Evolutionary conservation across 352 stramenopile genomes (phyloP), one percentile per base, ranked within the genome.

Genomic region (Globisporangium nunn): DNA sequence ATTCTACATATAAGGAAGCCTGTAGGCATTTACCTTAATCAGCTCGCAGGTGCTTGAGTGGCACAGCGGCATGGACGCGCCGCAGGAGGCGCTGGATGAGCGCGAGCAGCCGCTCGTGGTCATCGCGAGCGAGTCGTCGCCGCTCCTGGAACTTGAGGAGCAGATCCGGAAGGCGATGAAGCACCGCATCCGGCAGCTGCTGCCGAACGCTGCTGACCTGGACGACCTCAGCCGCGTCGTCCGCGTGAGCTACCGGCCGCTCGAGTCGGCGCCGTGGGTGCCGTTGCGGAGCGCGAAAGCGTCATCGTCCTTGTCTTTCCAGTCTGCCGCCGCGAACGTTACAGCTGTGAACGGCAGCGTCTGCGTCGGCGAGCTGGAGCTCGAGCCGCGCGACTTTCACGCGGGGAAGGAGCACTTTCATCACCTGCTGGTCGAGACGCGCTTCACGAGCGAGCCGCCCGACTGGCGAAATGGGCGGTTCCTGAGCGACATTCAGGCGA

Each of bases 391-490:
- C n/a, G 73, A 87, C 54, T 84, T 74, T 43, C 75, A 74, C 15
- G 58, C 71, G 17, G 79, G 78, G 15, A 76, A 75, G 8, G 74
- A 86, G 49, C 75, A 75, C 33, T 74, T 84, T 54, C 80, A 87
- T 51, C 59, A 83, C 52, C 63, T 92, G 48, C 66, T 92, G 8
- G 59, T 92, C 2, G 82, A 92, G 65, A 59, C 59, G 6, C 66
- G 63, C 4, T 86, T 78, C 40, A 17, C 46, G 3, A 62, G 62
- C 39, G 41, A 70, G 8, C 29, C 35, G 2, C 4, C 23, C 2
- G 77, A 91, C 51, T 88, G 76, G 78, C 71, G 71, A 31, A 64
- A 78, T 7, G 63, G 64, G 0, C 70, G 70, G 33, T 93, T 88
- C 50, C 87, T 74, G 50, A 93, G 75, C 41, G 65, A 87, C 28